Evolutionary conservation across 345 rosid genomes (phyloP).

Genomic region (Acer campestre): DNA sequence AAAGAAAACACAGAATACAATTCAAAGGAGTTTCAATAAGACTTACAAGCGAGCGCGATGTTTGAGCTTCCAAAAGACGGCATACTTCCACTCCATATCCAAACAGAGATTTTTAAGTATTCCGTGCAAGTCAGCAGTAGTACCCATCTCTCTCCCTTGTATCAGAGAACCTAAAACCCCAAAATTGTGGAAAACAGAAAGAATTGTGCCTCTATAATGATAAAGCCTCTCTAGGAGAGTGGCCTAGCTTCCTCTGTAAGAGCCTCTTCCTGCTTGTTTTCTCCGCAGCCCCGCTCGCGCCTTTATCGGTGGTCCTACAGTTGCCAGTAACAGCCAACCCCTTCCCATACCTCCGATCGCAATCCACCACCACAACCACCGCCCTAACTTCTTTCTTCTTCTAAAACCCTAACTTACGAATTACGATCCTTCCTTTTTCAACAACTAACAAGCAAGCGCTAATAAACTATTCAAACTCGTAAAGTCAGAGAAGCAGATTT

Average conservation of each 20-base stretch:
- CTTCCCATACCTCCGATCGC: slow-evolving; percentile 72
- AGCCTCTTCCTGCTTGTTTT: slow-evolving; percentile 96
- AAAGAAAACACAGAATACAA: not conserved
- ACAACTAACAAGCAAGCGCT: slow-evolving; percentile 6
- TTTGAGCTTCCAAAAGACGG: slow-evolving; percentile 87
- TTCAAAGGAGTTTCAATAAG: not conserved
- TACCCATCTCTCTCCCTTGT: slow-evolving; percentile 43
- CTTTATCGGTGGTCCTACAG: slow-evolving; percentile 86
- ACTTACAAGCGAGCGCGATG: slow-evolving; percentile 80
- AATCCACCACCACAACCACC: not conserved
- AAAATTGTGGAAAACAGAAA: slow-evolving; percentile 23
- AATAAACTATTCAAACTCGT: slow-evolving; percentile 20
- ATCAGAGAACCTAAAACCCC: slow-evolving; percentile 11
- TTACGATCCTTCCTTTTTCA: not conserved
- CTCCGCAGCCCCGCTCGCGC: slow-evolving; percentile 84
- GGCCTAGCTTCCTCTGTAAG: slow-evolving; percentile 89
- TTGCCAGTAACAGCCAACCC: slow-evolving; percentile 70
- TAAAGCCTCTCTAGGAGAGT: not conserved
- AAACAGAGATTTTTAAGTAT: slow-evolving; percentile 75
- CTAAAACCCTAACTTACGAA: not conserved
- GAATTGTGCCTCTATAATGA: not conserved
- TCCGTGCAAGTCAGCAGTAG: slow-evolving; percentile 47
- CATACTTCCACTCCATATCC: slow-evolving; percentile 76
- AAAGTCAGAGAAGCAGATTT: slow-evolving; percentile 17
- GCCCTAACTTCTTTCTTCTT: not conserved